phyloP scores from a whole-genome alignment of 208 protist species.

The Porcisia deanei region DNA sequence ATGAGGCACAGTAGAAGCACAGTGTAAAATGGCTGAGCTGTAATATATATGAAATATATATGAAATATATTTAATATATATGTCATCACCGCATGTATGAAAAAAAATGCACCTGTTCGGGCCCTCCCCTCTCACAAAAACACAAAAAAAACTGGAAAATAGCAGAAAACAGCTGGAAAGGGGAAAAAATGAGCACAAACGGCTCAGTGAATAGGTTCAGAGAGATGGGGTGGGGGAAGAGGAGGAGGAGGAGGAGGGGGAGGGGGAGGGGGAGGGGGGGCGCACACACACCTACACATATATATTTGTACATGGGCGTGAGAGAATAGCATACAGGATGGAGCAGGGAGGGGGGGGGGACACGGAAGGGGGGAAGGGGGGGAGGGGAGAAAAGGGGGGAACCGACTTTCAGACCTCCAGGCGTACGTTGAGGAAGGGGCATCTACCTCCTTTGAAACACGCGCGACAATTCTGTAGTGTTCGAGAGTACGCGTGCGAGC shows the following conservation, averaged over 20 bases:
- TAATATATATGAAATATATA: not conserved
- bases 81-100: not conserved
- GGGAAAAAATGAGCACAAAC: not conserved
- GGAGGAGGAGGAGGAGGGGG: not conserved
- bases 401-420: no score
- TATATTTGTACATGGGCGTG: not conserved
- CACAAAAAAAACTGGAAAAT: not conserved
- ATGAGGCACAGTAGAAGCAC: no score
- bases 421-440: no score
- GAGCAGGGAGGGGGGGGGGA: no score
- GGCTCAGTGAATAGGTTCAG: no score
- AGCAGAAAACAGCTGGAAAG: not conserved
- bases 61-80: no score
- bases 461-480: no score
- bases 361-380: no score
- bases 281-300: not conserved
- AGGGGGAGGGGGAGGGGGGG: not conserved
- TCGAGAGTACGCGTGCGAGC: no score
- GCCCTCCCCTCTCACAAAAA: not conserved
- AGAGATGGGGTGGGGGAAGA: not conserved
- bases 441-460: no score
- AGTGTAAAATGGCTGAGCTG: not conserved
- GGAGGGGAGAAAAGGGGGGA: no score
- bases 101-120: not conserved
- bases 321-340: not conserved